Evolutionary conservation across 2,329 filamentous ascomycete species (phyloP).

Genomic region (Cladosporium oxysporum): DNA sequence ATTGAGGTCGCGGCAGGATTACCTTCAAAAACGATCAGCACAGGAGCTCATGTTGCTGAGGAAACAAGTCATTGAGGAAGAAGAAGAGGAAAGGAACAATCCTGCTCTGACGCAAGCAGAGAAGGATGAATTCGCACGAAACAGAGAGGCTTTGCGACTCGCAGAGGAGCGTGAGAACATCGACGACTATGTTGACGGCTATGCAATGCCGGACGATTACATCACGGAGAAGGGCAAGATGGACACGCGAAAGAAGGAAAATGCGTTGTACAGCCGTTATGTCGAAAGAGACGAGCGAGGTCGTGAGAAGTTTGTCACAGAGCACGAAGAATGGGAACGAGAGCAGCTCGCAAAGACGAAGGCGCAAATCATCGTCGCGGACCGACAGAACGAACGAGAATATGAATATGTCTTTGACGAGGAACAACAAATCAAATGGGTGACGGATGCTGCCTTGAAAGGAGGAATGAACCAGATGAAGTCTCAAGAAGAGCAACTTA

Average conservation of each 20-base stretch:
- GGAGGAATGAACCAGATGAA: slow-evolving; percentile 68
- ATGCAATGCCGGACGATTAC: slow-evolving; percentile 90
- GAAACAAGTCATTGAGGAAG: slow-evolving; percentile 87
- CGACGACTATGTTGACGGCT: slow-evolving; percentile 89
- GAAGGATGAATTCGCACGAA: slow-evolving; percentile 84
- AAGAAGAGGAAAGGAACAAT: slow-evolving; percentile 72
- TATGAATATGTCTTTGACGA: slow-evolving; percentile 95
- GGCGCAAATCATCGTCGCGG: slow-evolving; percentile 74
- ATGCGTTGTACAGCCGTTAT: slow-evolving; percentile 86
- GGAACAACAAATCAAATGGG: slow-evolving; percentile 82
- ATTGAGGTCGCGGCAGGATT: slow-evolving; percentile 83
- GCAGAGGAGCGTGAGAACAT: slow-evolving; percentile 77
- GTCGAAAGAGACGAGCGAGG: slow-evolving; percentile 85
- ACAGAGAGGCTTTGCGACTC: slow-evolving; percentile 65
- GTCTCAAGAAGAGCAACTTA: slow-evolving; percentile 74
- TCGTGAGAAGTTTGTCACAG: slow-evolving; percentile 85
- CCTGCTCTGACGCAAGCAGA: slow-evolving; percentile 74
- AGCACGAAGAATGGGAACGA: slow-evolving; percentile 93
- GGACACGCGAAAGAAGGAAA: slow-evolving; percentile 81
- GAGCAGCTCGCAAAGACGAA: slow-evolving; percentile 88
- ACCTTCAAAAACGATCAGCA: slow-evolving; percentile 87
- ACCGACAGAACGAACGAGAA: slow-evolving; percentile 75
- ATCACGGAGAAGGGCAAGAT: slow-evolving; percentile 92
- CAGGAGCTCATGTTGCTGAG: slow-evolving; percentile 84
- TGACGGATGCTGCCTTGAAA: slow-evolving; percentile 70